Evolutionary conservation across 2,329 filamentous ascomycete genomes (phyloP).

Genomic region (Fusarium clavum): DNA sequence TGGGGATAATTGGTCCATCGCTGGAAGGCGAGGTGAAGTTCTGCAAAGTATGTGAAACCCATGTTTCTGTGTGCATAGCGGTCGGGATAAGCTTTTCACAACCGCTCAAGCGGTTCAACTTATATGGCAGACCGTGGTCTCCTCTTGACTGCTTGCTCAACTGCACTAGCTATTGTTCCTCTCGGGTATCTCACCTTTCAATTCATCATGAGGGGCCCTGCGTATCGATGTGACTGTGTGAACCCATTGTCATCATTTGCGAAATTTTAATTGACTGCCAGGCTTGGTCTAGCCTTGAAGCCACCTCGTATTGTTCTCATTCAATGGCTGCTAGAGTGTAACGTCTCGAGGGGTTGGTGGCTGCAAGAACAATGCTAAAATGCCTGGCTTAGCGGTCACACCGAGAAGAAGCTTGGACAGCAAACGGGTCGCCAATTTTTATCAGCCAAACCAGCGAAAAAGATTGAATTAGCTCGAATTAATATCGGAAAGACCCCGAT

Average conservation of each 20-base stretch:
- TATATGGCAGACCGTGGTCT: background rate
- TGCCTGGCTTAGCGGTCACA: background rate
- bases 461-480: background rate
- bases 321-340: background rate
- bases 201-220: background rate
- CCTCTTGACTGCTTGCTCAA: fast-evolving
- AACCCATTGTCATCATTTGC: background rate
- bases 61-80: background rate
- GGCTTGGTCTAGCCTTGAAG: background rate
- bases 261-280: background rate
- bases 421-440: background rate
- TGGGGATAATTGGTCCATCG: background rate
- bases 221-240: background rate
- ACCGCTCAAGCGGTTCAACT: too few relatives aligned
- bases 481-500: fast-evolving
- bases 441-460: too few relatives aligned
- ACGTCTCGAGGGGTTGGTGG: background rate
- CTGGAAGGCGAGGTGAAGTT: background rate
- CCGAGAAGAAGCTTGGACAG: background rate
- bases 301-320: background rate
- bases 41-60: background rate
- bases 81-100: background rate
- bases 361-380: background rate
- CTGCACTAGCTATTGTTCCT: background rate
- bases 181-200: background rate